Evolutionary conservation across 176 grass and related monocot genomes (phyloP).

Genomic region (Carex littledalei): DNA sequence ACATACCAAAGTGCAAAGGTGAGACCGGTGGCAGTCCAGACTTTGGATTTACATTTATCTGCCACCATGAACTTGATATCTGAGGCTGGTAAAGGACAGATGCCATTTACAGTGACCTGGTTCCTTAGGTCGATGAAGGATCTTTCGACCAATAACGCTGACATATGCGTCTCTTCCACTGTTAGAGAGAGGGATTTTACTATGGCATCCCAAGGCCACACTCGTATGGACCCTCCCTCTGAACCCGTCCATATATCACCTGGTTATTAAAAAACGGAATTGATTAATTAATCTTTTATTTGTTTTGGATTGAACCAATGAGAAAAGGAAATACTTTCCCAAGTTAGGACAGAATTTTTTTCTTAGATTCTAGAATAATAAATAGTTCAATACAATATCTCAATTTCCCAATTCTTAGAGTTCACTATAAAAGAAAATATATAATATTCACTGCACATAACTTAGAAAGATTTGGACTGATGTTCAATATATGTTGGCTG

Average conservation of each 20-base stretch:
- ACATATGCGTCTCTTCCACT: conserved; percentile 85
- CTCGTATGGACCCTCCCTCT: conserved; percentile 74
- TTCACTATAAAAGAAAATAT: background rate
- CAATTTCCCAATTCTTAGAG: conserved; percentile 5
- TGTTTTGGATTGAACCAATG: background rate
- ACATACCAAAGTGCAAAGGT: conserved; percentile 88
- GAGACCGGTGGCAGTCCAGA: conserved; percentile 71
- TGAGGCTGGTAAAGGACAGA: conserved; percentile 68
- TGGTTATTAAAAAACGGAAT: conserved; percentile 35
- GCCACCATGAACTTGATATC: conserved; percentile 72
- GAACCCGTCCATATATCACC: conserved; percentile 97
- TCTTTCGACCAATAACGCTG: conserved; percentile 75
- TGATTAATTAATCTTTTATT: conserved; percentile 24
- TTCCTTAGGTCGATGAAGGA: conserved; percentile 78
- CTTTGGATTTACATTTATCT: conserved; percentile 64
- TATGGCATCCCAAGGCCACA: conserved; percentile 88
- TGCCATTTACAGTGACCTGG: conserved; percentile 67
- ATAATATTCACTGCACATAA: background rate
- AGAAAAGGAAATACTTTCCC: background rate
- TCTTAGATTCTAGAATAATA: conserved; percentile 12
- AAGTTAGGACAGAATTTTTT: background rate
- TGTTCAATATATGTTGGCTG: background rate
- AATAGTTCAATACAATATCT: background rate
- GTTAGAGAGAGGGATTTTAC: conserved; percentile 72
- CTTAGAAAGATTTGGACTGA: background rate